These are phyloP conservation scores for Rhodomyrtus tomentosa DNA, from an alignment of 345 rosid species.

Conservation along the genomic window DNA sequence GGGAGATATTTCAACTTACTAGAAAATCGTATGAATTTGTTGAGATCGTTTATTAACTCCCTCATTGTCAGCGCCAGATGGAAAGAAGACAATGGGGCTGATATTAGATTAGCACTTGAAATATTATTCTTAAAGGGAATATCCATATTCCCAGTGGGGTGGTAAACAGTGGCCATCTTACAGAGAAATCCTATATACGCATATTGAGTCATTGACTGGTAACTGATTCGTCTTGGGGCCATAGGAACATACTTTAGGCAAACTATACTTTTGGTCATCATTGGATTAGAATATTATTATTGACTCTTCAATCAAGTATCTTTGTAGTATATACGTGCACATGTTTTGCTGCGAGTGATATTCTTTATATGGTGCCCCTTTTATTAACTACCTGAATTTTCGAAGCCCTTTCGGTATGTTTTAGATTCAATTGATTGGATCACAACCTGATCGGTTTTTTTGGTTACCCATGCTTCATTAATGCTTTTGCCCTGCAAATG, in stretches of 20 bases:
- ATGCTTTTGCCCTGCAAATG: neutral
- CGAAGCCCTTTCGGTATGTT: neutral
- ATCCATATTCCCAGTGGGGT: neutral
- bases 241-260: neutral
- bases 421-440: neutral
- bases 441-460: neutral
- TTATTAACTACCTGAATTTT: neutral
- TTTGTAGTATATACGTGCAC: neutral
- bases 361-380: neutral
- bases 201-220: neutral
- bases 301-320: neutral
- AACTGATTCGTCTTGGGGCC: conserved; percentile 4
- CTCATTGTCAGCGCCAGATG: neutral
- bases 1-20: neutral
- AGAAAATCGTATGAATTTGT: neutral
- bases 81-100: neutral
- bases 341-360: neutral
- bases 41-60: neutral
- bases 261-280: neutral
- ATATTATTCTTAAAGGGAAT: neutral
- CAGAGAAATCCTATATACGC: neutral
- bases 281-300: neutral
- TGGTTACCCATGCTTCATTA: neutral
- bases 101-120: neutral
- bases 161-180: neutral